Base-by-base conservation (phyloP, 2,329 filamentous ascomycete genomes). In the Penicillium psychrosexuale region DNA sequence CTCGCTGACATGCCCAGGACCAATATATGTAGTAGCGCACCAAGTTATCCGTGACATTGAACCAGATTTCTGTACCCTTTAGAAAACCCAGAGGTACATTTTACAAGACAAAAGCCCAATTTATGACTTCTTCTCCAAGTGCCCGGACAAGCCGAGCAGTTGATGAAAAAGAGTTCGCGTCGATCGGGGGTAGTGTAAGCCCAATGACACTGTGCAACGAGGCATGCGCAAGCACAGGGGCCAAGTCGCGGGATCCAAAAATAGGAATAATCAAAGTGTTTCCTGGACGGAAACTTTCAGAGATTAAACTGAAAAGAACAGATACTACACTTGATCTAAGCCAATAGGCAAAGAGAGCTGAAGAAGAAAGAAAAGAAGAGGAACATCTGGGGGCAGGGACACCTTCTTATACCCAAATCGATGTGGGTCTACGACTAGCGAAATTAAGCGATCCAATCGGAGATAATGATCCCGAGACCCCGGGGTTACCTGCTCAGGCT, bases 281-380 rank as follows among this genome's bases (percentile, higher is more conserved):
- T 79, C 80, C 84, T 81, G 78, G 89, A 83, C 36, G 85, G 81
- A 80, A 80, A 82, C 82, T 91, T 89, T 88, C 88, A 92, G 88
- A 88, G 86, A 91, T 91, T 91, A 92, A 91, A 91, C 89, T 92
- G 86, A 90, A 89, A 91, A 91, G 88, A 92, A 91, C 90, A 93
- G 91, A 94, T 91, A 91, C 88, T 91, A 90, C 87, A 91, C 87
- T 90, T 91, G 88, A 91, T 91, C 88, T 90, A 89, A 89, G 84
- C 84, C 76, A 76, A 80, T 81, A 78, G 77, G 78, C 75, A 77
- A 77, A 75, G 74, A 77, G 76, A 79, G 76, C 76, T 78, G 68
- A 67, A 75, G 65, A 75, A 74, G 64, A 74, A 73, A 76, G 71
- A 69, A 71, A 73, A 70, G 72, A 75, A 73, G 70, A 63, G 63